Percentiles rank a stretch among this genome's conserved stretches.
Conservation (phyloP, 2,329 filamentous ascomycete genomes). For the Metarhizium guizhouense region DNA sequence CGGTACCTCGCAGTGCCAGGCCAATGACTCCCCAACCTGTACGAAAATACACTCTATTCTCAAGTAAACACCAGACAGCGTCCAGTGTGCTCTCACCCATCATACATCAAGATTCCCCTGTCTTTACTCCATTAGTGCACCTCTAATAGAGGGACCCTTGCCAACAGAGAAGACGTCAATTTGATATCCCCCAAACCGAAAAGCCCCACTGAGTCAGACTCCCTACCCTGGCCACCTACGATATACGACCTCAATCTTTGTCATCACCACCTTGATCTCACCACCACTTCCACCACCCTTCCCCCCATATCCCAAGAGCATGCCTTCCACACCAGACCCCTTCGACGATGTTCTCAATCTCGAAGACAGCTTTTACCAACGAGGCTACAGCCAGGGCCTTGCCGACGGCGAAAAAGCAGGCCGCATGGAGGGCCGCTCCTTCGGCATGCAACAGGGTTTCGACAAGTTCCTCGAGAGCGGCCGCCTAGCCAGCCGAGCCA, state of each 20-base stretch:
- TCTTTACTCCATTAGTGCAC: too few species aligned
- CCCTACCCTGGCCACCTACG: not conserved
- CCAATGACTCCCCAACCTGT: too few species aligned
- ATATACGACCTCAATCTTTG: not conserved
- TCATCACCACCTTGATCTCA: not conserved
- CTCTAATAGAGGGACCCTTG: too few species aligned
- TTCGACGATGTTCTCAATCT: constrained; percentile 51
- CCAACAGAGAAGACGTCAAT: too few species aligned
- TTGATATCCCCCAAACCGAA: not conserved
- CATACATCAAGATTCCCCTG: too few species aligned
- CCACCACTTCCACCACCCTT: not conserved
- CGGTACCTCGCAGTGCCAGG: too few species aligned
- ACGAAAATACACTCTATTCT: too few species aligned
- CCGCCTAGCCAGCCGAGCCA: constrained; percentile 64
- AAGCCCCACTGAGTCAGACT: not conserved
- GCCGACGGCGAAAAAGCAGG: constrained; percentile 71
- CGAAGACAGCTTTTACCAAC: constrained; percentile 65
- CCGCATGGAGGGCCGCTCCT: constrained; percentile 77
- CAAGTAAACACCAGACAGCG: too few species aligned
- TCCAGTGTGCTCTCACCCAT: too few species aligned
- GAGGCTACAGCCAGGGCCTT: constrained; percentile 70
- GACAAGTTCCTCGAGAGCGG: constrained; percentile 85
- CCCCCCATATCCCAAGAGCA: not conserved
- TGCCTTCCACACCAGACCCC: constrained; percentile 31
- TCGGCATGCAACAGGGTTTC: constrained; percentile 87